Evolutionary conservation across 2,329 filamentous ascomycete species (phyloP).

Genomic region (Xylaria sp.): DNA sequence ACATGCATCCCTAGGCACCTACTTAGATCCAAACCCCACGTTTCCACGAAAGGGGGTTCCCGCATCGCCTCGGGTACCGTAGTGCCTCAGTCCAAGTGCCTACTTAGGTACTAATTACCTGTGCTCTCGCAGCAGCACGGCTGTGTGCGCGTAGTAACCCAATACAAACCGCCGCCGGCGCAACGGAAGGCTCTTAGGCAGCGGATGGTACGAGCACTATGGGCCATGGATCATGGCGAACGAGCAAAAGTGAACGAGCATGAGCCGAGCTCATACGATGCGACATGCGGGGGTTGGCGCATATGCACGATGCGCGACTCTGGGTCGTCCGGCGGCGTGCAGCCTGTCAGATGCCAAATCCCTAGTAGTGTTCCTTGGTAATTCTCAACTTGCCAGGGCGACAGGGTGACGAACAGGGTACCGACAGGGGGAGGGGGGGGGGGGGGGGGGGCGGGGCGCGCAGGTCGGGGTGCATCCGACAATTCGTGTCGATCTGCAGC

Average conservation of each 20-base stretch:
- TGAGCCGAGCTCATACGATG: constrained; percentile 30
- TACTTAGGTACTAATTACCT: too few species aligned
- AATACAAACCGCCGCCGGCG: constrained; percentile 1
- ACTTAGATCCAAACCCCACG: not conserved
- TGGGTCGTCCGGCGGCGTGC: not conserved
- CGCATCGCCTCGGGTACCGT: not conserved
- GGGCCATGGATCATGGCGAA: too few species aligned
- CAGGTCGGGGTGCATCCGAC: not conserved
- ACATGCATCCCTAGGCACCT: not conserved
- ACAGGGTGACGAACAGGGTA: not conserved
- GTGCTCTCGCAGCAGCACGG: not conserved
- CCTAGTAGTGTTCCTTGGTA: not conserved
- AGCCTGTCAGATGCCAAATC: not conserved
- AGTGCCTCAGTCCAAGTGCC: not conserved
- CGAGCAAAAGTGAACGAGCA: constrained; percentile 6
- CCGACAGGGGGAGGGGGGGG: not conserved
- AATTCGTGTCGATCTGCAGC: too few species aligned
- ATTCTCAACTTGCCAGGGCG: not conserved
- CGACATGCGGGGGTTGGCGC: constrained; percentile 17
- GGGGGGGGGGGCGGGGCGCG: too few species aligned
- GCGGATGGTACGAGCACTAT: constrained; percentile 10
- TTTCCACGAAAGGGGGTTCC: not conserved
- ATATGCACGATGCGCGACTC: constrained; percentile 22
- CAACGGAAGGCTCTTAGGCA: constrained; percentile 12
- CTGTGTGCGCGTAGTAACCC: not conserved